Base-by-base conservation (phyloP, 2,329 filamentous ascomycete genomes). In the Phaeosphaeriaceae sp. region DNA sequence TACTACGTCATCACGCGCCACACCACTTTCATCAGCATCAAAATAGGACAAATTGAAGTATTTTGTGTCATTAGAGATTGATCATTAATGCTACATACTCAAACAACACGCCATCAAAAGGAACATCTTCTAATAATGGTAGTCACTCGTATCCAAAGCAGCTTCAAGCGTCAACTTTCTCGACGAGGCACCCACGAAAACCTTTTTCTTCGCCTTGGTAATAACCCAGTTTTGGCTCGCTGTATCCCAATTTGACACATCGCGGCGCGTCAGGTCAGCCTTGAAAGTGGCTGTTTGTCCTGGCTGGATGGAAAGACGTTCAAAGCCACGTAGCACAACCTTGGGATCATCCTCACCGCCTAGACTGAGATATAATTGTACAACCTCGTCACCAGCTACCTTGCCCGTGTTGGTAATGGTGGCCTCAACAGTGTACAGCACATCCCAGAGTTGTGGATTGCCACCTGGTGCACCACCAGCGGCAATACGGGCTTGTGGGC, bases 241-340 rank as follows among this genome's bases (percentile, higher is more conserved):
- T 1, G 83, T 77, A 60, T 96, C 90, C 92, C 93, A 97, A 77
- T 92, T 94, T 70, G 87, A 91, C 47, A 97, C 61, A 67, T 97
- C 93, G 48, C 91, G 85, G 32, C 92, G 83, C 5, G 86, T 92
- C 46, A 97, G 74, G 13, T 86, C 81, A 0, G 84, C 86, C 1
- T 73, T 79, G 77, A 94, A 95, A 2, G 80, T 83, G 3, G 77
- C 79, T 42, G 81, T 84, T 72, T 84, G 72, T n/a, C 90, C 90
- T 0, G 90, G 82, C 3, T 82, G 78, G 55, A 97, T 86, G 41
- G 79, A 81, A 50, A 96, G 73, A 38, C 90, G 84, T 50, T 95
- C 89, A 65, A 97, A 97, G 36, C 87, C 87, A 53, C 93, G 87
- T 12, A 97, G 85, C 2, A 83, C 81, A 34, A 82, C 75, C 48